Conservation (phyloP, 129 eudicot species). For the Apium graveolens region DNA sequence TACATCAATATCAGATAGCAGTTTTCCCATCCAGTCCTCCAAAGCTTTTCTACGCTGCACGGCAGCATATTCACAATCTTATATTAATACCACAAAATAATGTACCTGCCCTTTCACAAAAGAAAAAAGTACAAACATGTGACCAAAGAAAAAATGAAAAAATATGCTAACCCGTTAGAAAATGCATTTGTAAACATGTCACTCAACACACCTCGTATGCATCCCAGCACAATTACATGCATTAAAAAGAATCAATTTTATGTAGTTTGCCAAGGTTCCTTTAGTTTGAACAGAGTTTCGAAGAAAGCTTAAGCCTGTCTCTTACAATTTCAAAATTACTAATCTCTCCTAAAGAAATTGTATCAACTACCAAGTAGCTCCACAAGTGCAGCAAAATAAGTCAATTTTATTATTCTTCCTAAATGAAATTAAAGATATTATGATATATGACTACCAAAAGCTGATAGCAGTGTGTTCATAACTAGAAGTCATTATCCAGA, state of each 20-base stretch:
- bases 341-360: neutral
- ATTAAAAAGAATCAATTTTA: neutral
- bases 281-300: neutral
- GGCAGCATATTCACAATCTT: neutral
- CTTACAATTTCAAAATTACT: neutral
- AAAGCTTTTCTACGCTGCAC: constrained; percentile 73
- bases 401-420: neutral
- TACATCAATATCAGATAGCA: constrained; percentile 59
- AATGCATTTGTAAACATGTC: neutral
- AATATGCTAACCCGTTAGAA: neutral
- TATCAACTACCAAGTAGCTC: neutral
- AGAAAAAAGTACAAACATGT: too few relatives aligned
- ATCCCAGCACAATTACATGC: neutral
- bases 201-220: neutral
- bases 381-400: neutral
- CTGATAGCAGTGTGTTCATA: neutral
- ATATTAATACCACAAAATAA: constrained; percentile 5
- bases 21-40: constrained; percentile 71
- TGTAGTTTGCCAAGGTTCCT: neutral
- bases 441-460: neutral
- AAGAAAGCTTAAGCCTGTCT: neutral
- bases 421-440: neutral
- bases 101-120: neutral
- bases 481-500: neutral
- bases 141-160: too few relatives aligned